Evolutionary conservation across 2,329 filamentous ascomycete species (phyloP), one percentile per base, ranked within the genome.

Genomic region (Huntiella abstrusa): DNA sequence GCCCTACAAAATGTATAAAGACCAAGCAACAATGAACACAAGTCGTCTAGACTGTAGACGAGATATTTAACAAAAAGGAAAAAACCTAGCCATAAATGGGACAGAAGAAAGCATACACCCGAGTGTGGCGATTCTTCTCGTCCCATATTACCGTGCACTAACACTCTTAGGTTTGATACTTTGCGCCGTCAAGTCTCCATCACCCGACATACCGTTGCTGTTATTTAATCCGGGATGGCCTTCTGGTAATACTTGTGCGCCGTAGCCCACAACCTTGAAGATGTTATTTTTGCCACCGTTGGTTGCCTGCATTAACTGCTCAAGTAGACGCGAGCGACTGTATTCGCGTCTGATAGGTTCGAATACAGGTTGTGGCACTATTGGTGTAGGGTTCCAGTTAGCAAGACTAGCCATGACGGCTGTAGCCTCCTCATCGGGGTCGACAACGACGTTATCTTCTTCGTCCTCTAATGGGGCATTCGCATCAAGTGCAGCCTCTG

Each of bases 381-480:
- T 64, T 0, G 88, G 87, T 52, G 80, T 77, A 0, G 88, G 87
- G 38, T 77, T 77, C 64, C 83, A 85, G 46, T 77, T 75, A 17
- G 77, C 69, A 46, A 88, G 71, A 5, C 83, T 83, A 32, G 73
- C 69, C 85, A 96, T 94, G 44, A 96, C 83, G 0, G 80, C 72
- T 42, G 86, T 80, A 43, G 84, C 85, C 62, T 98, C 91, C 65
- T 96, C 91, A 58, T 98, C 91, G 2, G 83, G 91, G 60, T 98
- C 91, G 34, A 98, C 75, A 2, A 77, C 83, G 4, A 76, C 77
- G 51, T 84, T 83, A 41, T 92, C 84, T 55, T 87, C 74, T 50
- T 88, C 83, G 52, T 95, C 86, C 54, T 88, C 84, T 13, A 91
- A 64, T 2, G 86, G 87, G 1, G 87, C 87, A 59, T 92, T 93